Conservation (phyloP, 164 flowering plant genomes). For the Kingdonia uniflora region DNA sequence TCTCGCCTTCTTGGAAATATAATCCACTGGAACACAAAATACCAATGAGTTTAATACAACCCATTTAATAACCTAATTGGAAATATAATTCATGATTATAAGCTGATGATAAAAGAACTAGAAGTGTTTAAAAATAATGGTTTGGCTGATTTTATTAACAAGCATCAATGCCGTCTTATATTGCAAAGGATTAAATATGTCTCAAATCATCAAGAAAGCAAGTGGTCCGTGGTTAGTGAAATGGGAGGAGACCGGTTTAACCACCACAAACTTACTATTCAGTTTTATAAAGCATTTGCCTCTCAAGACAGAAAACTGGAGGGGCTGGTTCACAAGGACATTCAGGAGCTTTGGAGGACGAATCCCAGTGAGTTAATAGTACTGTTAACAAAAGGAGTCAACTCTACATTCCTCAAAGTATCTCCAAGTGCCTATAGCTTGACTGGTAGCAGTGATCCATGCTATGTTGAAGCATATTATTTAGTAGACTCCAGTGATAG, state of each 20-base stretch:
- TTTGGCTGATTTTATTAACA: too few species aligned
- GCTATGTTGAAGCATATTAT: slow-evolving; percentile 93
- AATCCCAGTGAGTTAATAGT: too few species aligned
- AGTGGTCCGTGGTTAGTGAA: slow-evolving; percentile 92
- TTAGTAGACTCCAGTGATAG: slow-evolving; percentile 89
- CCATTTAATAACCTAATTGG: too few species aligned
- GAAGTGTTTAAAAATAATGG: slow-evolving; percentile 72
- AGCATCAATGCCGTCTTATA: slow-evolving; percentile 86
- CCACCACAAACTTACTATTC: slow-evolving; percentile 94
- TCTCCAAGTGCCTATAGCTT: slow-evolving; percentile 73
- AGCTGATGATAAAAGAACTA: slow-evolving; percentile 74
- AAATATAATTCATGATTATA: too few species aligned
- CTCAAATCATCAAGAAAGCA: slow-evolving; percentile 53
- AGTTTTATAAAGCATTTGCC: slow-evolving; percentile 87
- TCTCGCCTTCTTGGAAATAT: too few species aligned
- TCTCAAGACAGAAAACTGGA: too few species aligned
- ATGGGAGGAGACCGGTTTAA: slow-evolving; percentile 95
- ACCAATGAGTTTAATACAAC: too few species aligned
- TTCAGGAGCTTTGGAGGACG: too few species aligned
- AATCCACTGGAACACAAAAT: too few species aligned
- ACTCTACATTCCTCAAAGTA: too few species aligned
- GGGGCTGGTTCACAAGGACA: too few species aligned
- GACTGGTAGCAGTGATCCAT: slow-evolving; percentile 97
- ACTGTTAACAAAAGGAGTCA: too few species aligned
- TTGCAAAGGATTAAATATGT: slow-evolving; percentile 84